Base-by-base conservation (phyloP, 148 eudicot genomes). In the Persicaria tinctoria region DNA sequence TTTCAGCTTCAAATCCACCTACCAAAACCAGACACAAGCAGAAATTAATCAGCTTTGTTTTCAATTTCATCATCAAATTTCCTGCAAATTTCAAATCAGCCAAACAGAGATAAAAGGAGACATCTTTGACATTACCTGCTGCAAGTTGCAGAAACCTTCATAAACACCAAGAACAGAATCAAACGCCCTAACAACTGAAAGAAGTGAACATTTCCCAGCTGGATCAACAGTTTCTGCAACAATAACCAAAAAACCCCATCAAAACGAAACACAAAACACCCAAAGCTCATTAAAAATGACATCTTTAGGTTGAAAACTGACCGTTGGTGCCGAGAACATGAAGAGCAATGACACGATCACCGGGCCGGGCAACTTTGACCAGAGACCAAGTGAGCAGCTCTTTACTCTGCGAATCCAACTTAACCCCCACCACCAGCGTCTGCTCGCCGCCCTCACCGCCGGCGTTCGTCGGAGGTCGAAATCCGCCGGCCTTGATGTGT, bases 1-100 rank as follows among this genome's bases (percentile, higher is more conserved):
- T 83, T 92, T 94, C 72, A 94, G 85, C 86, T 94, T 94, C 76
- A 94, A 97, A 87, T 94, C 96, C 72, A 94, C 93, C 98, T 94
- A 81, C 41, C 80, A 73, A 51, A 70, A n/a, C 69, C 57, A 53
- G 57, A 10, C 57, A 53, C 11, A 10, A 69, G 7, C 10, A 64
- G 12, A 32, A 64, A 38, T 8, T 56, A 3, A 64, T 0, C 70
- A 18, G 68, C 27, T 7, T 66, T 70, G 51, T 46, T 46, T 70
- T 18, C 55, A 70, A 3, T 45, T 50, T 48, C 38, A 11, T 46
- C 46, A 8, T 45, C 13, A 45, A 32, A 16, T 46, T 46, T 38
- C 0, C 70, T 64, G 41, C 41, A 64, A 12, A 60, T 17, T 60
- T 60, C 66, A 1, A 50, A 72, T n/a, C 56, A 70, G 18, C 5